These are phyloP conservation scores for Metschnikowia cubensis DNA, from an alignment of 805 yeast genomes.

Conservation along the genomic window DNA sequence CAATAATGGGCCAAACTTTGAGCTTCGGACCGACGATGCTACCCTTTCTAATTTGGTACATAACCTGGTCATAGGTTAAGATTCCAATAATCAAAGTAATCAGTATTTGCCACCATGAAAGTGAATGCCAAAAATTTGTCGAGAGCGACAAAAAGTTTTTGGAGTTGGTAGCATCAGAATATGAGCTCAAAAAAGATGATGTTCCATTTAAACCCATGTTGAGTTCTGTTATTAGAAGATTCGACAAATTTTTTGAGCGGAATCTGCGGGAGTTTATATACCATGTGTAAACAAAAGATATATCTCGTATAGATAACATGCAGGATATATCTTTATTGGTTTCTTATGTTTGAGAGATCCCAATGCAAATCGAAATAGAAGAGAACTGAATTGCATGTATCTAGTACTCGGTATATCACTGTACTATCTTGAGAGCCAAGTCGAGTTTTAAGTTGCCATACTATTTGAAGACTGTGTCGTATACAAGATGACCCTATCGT, in stretches of 20 bases:
- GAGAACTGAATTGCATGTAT: no score
- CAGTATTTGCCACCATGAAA: constrained; percentile 54
- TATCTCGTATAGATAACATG: constrained; percentile 1
- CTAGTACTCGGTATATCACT: neutral
- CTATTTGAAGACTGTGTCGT: neutral
- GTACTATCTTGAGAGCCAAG: neutral
- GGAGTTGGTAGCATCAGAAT: neutral
- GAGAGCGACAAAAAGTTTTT: neutral
- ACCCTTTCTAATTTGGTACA: constrained; percentile 79
- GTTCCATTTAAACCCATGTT: constrained; percentile 2
- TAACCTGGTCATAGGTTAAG: constrained; percentile 68
- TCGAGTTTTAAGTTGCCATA: neutral
- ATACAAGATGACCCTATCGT: neutral
- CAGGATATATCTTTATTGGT: neutral
- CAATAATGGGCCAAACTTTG: constrained; percentile 92
- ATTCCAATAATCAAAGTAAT: constrained; percentile 45
- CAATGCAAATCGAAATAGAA: no score
- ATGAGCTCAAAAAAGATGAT: neutral
- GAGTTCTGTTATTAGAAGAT: neutral
- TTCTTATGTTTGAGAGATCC: neutral
- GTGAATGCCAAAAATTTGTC: constrained; percentile 11
- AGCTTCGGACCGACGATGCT: constrained; percentile 83
- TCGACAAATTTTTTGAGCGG: constrained; percentile 1
- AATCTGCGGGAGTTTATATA: constrained; percentile 4
- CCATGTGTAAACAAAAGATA: constrained; percentile 3